Conservation (phyloP, 305 asterid species). For the Lippia alba region DNA sequence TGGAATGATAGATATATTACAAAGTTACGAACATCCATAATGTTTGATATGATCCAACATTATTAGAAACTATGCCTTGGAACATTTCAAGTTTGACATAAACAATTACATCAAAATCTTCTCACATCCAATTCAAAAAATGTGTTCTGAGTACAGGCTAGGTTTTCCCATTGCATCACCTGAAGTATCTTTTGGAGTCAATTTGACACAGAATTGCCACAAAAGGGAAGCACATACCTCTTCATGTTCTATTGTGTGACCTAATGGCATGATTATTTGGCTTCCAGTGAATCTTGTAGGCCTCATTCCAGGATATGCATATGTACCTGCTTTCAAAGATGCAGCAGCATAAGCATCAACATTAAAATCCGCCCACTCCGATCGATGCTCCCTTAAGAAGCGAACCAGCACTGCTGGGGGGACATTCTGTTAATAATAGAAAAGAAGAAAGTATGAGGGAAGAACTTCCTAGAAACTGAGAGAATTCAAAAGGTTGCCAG, state of each 20-base stretch:
- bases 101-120: background rate
- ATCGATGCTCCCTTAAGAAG: constrained; percentile 79
- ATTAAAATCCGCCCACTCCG: constrained; percentile 87
- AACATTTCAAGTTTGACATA: background rate
- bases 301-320: constrained; percentile 69
- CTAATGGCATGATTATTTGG: constrained; percentile 84
- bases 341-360: constrained; percentile 77
- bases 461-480: background rate
- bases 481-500: background rate
- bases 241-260: constrained; percentile 81
- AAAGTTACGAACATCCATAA: background rate
- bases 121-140: background rate
- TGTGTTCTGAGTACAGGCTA: background rate
- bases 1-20: constrained; percentile 25
- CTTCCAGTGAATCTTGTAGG: constrained; percentile 81
- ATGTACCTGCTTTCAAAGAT: constrained; percentile 62
- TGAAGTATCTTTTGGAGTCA: too few species aligned
- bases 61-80: background rate
- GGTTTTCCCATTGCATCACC: too few species aligned
- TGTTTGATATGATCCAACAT: background rate
- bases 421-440: constrained; percentile 54
- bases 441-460: background rate
- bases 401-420: constrained; percentile 78
- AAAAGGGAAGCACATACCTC: constrained; percentile 49
- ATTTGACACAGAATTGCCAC: too few species aligned